Evolutionary conservation across 495 filamentous ascomycete genomes (phyloP), one percentile per base, ranked within the genome.

Genomic region (Xylaria palmicola): DNA sequence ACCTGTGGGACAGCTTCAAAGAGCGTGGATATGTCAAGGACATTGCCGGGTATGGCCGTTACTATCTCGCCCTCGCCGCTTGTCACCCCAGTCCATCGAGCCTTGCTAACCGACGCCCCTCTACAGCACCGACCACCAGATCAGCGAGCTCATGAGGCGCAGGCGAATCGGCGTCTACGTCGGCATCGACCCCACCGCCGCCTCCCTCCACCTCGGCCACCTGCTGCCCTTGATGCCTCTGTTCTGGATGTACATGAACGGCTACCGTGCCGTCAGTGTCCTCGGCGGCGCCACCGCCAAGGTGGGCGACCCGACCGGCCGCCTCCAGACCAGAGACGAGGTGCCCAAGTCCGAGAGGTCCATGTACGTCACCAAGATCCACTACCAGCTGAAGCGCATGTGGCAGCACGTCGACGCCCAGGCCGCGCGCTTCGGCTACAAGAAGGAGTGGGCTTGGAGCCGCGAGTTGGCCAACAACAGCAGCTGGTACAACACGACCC

Each of bases 161-260:
- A 88, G 87, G 68, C 80, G 89, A 59, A 81, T 89, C 56, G 90
- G 89, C 30, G 86, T 86, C 51, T 99, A 99, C 69, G 88, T 89
- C 39, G 94, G 94, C 59, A 82, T 99, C 49, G 94, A 99, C 66
- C 92, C 94, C 12, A 97, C 95, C 0, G 95, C 93, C 3, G 82
- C 85, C 26, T 97, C 93, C 4, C 77, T 98, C 64, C 94, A 99
- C 71, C 79, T 98, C 56, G 94, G 94, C 30, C 92, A 99, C 72
- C 85, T 99, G 57, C 75, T 98, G 9, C 93, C 94, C 8, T 81
- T 98, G 41, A 98, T 99, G 94, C 86, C 91, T 0, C 74, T 97
- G 27, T 93, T 92, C 60, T 97, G 94, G 90, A 88, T 91, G 78
- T 95, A 93, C 70, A 78, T 96, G 39, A 84, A 92, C 75, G 93